Base-by-base conservation (phyloP, 352 stramenopile species). In the Phytophthora megakarya region DNA sequence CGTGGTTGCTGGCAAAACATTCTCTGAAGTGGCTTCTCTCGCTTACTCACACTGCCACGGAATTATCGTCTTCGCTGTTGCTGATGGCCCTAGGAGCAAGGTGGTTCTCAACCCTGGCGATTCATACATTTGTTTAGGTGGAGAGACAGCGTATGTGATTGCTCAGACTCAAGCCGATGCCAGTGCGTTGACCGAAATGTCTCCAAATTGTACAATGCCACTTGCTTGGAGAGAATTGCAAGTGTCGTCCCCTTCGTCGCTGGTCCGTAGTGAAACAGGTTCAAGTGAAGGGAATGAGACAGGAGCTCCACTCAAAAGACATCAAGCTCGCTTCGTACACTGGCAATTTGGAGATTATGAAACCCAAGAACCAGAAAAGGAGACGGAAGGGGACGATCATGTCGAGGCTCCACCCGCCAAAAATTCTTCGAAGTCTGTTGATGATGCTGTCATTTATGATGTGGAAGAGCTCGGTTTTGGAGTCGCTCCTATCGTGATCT, bases 61-160 rank as follows among this genome's bases (percentile, higher is more conserved):
- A 1, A 86, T 95, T 23, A 88, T 95, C 30, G 67, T 93, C 11
- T 93, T 95, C 48, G 86, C 84, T 22, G 72, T 95, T 35, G 56
- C 72, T 26, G 59, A 65, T 48, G 62, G 55, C 8, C 76, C 75
- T 0, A 73, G 62, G 23, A 45, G 38, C 37, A 83, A 78, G 57
- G 87, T 93, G 44, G 42, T 93, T 21, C 57, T 95, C n/a, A 95
- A 95, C 30, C 86, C 86, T 0, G 81, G 84, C 1, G 79, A 88
- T 46, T 80, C 86, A 12, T 95, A 93, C 61, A 80, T 65, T 0
- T 95, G 86, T 43, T 58, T 76, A 1, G 86, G 86, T 38, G 70
- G 76, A 2, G 86, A 95, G 43, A 81, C 73, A 1, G 84, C 77
- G 15, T 92, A 93, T 56, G 84, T 93, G 32, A 84, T 95, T 46